These are phyloP conservation scores for Filobasidium floriforme DNA, from an alignment of 768 basidiomycete genomes.

Conservation along the genomic window DNA sequence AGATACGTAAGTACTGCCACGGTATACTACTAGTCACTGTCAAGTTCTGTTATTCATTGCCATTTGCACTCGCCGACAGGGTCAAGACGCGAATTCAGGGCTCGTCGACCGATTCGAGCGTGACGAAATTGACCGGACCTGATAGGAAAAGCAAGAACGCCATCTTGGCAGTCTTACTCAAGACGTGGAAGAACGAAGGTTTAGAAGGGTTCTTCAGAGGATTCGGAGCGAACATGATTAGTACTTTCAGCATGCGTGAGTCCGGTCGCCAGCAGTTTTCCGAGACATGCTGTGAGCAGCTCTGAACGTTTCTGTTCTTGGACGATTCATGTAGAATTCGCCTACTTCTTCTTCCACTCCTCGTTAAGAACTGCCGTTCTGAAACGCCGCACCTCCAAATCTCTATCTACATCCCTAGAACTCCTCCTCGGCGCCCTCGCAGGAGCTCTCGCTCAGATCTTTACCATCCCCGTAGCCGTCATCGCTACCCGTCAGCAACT, in stretches of 20 bases:
- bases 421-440: conserved; percentile 82
- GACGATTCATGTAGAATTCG: conserved; percentile 63
- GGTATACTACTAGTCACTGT: conserved; percentile 22
- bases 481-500: conserved; percentile 97
- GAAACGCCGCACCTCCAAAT: conserved; percentile 18
- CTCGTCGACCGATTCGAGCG: conserved; percentile 37
- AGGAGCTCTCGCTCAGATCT: conserved; percentile 89
- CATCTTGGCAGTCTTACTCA: conserved; percentile 61
- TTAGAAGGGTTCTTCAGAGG: conserved; percentile 77
- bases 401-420: conserved; percentile 50
- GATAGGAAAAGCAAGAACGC: conserved; percentile 43
- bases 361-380: conserved; percentile 70
- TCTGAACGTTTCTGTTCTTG: not conserved
- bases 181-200: conserved; percentile 74
- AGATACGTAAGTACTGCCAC: conserved; percentile 20
- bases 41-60: conserved; percentile 49
- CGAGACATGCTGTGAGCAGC: not conserved
- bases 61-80: conserved; percentile 47
- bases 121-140: not conserved
- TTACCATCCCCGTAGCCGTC: conserved; percentile 95
- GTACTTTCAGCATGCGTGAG: conserved; percentile 95
- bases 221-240: conserved; percentile 93
- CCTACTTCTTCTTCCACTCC: conserved; percentile 99
- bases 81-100: conserved; percentile 95
- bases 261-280: conserved; percentile 24